Evolutionary conservation across 2,329 filamentous ascomycete genomes (phyloP), one percentile per base, ranked within the genome.

Genomic region (Cladosporium sp.): DNA sequence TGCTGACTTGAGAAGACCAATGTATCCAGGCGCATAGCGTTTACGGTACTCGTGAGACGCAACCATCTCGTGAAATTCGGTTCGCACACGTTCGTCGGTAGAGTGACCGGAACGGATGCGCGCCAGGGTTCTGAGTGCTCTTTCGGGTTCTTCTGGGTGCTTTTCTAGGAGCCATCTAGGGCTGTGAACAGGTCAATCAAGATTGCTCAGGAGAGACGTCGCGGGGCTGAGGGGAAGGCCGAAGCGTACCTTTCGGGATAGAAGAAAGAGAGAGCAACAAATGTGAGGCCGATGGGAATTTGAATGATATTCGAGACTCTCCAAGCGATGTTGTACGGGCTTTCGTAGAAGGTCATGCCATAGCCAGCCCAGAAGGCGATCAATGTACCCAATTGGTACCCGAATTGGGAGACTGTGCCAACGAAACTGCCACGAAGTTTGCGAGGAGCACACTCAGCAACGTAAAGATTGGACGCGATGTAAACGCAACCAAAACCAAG

Each of bases 351-450:
- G 7, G 76, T 78, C 78, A 80, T 80, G 21, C 79, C 79, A 63
- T 80, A 80, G 8, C 79, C 80, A 23, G 77, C 67, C 78, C 79
- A 81, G 68, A 81, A 82, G 5, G 79, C 78, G 23, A 81, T 80
- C 6, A 81, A 72, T 0, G 78, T 80, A 10, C 79, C 80, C 0
- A 82, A 72, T 65, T 81, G 79, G 64, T 80, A 81, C 21, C 79
- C 78, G 58, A 81, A 79, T 69, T 81, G 79, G 2, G 76, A 72
- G 13, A 79, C 75, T 1, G 76, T 78, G 7, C 76, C 77, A 13
- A 81, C 78, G 64, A 81, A 80, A 39, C 74, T 76, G 3, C 79
- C 79, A 32, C 79, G 74, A 0, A 81, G 73, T 28, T 71, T 71
- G 21, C 73, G 72, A n/a, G 79, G 79, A 0, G 79, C 72, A 65